Conservation (phyloP, 495 filamentous ascomycete genomes). For the Trichoderma erinaceum region DNA sequence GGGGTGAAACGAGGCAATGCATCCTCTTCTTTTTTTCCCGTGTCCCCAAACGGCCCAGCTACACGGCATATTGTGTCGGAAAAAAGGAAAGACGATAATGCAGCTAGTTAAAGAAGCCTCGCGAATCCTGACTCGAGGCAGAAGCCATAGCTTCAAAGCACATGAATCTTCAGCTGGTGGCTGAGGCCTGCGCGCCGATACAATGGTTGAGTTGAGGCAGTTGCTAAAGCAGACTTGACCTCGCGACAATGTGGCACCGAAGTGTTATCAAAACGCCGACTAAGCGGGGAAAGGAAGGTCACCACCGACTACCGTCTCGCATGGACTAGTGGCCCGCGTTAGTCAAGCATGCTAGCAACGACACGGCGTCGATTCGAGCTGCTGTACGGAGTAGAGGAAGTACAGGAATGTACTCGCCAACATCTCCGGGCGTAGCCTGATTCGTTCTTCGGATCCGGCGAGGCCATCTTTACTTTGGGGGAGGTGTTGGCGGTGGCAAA, state of each 20-base stretch:
- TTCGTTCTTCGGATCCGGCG: not conserved
- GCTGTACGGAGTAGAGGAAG: not conserved
- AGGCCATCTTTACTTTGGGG: not conserved
- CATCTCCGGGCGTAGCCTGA: not conserved
- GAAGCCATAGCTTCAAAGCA: not conserved
- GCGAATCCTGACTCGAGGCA: not conserved
- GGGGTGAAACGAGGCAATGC: too few relatives aligned
- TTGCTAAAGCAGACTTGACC: not conserved
- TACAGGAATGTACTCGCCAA: not conserved
- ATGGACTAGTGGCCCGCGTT: not conserved
- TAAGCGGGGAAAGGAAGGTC: slow-evolving; percentile 10
- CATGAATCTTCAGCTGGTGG: not conserved
- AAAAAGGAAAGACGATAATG: not conserved
- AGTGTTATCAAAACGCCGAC: not conserved
- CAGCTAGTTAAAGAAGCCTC: not conserved
- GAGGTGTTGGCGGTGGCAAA: not conserved
- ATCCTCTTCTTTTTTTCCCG: too few relatives aligned
- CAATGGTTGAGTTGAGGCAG: too few relatives aligned
- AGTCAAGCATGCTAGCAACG: not conserved
- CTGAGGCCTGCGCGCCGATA: not conserved
- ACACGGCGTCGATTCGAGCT: not conserved
- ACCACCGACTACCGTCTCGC: not conserved
- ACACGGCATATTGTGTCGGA: not conserved
- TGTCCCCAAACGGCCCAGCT: too few relatives aligned
- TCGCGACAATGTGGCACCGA: not conserved